Evolutionary conservation across 73 alveolate genomes (phyloP).

Genomic region (Tetrahymena malaccensis): DNA sequence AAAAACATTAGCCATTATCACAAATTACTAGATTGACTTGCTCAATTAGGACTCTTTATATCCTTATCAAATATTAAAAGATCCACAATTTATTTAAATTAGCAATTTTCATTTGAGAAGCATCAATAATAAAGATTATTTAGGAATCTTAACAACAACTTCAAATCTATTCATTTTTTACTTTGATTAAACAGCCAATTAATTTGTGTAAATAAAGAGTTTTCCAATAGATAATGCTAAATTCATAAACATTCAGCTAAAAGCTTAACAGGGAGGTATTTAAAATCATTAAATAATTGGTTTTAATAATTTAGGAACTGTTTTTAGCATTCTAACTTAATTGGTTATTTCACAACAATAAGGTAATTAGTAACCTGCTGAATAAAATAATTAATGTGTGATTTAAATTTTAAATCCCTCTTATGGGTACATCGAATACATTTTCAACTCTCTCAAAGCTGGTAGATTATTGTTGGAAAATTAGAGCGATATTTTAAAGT

Average conservation of each 20-base stretch:
- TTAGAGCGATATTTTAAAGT: not conserved
- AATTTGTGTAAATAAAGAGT: not conserved
- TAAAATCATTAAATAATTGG: not conserved
- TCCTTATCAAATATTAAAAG: not conserved
- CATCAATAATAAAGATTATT: not conserved
- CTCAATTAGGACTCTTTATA: not conserved
- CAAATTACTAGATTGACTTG: not conserved
- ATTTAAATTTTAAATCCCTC: not conserved
- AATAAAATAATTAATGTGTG: not conserved
- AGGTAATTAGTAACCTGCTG: no score
- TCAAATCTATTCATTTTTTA: not conserved
- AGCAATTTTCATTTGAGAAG: not conserved
- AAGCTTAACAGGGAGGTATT: not conserved
- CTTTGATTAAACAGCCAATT: not conserved
- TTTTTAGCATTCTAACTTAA: not conserved
- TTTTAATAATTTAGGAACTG: not conserved
- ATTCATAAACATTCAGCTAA: no score
- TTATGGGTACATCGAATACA: not conserved
- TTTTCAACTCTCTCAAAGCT: not conserved
- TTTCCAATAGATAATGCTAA: not conserved
- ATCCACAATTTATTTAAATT: not conserved
- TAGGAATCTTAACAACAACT: not conserved
- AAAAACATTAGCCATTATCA: not conserved
- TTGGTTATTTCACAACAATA: not conserved
- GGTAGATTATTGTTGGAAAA: not conserved